A percentile compares a stretch with the other conserved stretches of the same genome.
Conservation (phyloP, 306 rosid species). For the Lathyrus oleraceus region DNA sequence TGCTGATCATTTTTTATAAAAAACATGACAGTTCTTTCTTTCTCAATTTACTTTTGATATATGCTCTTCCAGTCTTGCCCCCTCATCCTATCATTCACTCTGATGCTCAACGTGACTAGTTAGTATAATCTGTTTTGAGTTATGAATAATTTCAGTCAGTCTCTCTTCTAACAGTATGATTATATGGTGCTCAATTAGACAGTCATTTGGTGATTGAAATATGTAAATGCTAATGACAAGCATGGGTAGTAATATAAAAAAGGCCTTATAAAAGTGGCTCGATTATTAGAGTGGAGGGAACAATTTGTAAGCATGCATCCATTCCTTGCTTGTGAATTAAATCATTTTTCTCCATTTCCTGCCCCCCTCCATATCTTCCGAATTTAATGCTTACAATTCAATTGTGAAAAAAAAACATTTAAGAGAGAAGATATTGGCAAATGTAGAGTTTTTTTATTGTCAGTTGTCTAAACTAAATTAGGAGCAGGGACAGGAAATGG, state of each 20-base stretch:
- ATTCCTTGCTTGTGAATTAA: slow-evolving; percentile 29
- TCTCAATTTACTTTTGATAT: slow-evolving; percentile 23
- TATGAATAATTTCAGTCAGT: slow-evolving; percentile 17
- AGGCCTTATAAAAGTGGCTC: slow-evolving; percentile 7
- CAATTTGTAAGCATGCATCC: slow-evolving; percentile 11
- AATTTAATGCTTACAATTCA: slow-evolving; percentile 5
- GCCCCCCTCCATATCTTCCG: background rate
- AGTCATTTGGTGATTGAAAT: slow-evolving; percentile 24
- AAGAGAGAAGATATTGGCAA: background rate
- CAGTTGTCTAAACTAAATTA: slow-evolving; percentile 13
- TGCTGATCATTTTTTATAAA: background rate
- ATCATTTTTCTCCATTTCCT: background rate
- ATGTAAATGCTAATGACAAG: slow-evolving; percentile 11
- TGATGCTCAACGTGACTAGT: slow-evolving; percentile 16
- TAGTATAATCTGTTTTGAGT: slow-evolving; percentile 22
- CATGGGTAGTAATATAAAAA: slow-evolving; percentile 15
- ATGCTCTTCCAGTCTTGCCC: background rate
- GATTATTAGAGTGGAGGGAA: slow-evolving; percentile 17
- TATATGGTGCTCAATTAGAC: slow-evolving; percentile 26
- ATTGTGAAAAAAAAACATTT: background rate
- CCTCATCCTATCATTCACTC: background rate
- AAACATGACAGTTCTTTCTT: slow-evolving; percentile 1
- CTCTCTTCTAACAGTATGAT: slow-evolving; percentile 5
- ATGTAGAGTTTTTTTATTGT: background rate
- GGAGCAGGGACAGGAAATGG: background rate